Evolutionary conservation across 768 basidiomycete genomes (phyloP).

Genomic region (Leccinum broughii): DNA sequence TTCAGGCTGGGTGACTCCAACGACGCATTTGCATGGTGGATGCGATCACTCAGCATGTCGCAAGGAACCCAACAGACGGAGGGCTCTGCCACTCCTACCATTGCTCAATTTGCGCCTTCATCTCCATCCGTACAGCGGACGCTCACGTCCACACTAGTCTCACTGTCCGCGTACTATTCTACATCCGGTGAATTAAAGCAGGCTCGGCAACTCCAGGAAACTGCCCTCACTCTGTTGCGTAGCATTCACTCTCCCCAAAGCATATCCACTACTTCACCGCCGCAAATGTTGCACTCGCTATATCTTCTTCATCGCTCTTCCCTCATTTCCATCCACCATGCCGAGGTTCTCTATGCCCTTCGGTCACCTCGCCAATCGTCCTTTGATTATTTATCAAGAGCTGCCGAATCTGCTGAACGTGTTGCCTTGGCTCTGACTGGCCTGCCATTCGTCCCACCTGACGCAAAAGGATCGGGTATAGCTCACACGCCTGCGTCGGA

Average conservation of each 20-base stretch:
- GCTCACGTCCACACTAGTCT: constrained; percentile 59
- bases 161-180: constrained; percentile 72
- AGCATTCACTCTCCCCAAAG: constrained; percentile 50
- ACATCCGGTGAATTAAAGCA: constrained; percentile 53
- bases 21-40: constrained; percentile 71
- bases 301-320: constrained; percentile 74
- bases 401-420: constrained; percentile 68
- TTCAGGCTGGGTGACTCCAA: constrained; percentile 50
- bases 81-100: constrained; percentile 18
- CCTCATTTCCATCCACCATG: constrained; percentile 70
- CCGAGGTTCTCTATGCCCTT: constrained; percentile 65
- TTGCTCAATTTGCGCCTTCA: constrained; percentile 45
- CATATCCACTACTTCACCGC: constrained; percentile 45
- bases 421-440: constrained; percentile 57
- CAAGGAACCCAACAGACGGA: constrained; percentile 32
- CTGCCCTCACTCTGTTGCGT: constrained; percentile 54
- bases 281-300: constrained; percentile 62
- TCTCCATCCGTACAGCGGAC: constrained; percentile 67
- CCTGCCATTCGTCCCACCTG: constrained; percentile 35
- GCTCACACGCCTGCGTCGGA: constrained; percentile 41
- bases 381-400: constrained; percentile 55
- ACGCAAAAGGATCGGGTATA: constrained; percentile 35
- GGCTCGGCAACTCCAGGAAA: constrained; percentile 59
- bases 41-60: constrained; percentile 51
- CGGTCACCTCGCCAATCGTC: constrained; percentile 44